Base-by-base conservation (phyloP, 2,329 filamentous ascomycete genomes). In the Reticulascus tulasneorum region DNA sequence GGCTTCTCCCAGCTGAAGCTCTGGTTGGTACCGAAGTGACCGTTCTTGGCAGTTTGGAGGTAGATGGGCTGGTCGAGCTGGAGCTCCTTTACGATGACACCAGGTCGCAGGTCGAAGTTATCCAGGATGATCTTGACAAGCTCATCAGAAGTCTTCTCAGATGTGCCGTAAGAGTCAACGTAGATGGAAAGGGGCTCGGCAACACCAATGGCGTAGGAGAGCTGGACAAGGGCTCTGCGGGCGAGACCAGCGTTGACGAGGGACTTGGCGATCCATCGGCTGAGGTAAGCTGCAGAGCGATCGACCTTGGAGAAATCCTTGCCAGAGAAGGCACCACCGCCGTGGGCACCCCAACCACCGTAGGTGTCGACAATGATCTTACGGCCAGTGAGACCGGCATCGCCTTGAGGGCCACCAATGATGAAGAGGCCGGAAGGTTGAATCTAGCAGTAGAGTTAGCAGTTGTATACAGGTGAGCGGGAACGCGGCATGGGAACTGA, bases 231-330 rank as follows among this genome's bases (percentile, higher is more conserved):
- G 46, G 81, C 86, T 66, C 93, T 90, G 60, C 93, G 90, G 57
- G 86, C 86, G 46, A 98, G 84, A 56, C 85, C 84, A 55, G 91
- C 86, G 57, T 82, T 71, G 54, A 98, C 87, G 49, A 98, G 80
- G 26, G 93, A 98, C 81, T 98, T 98, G 73, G 93, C 93, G 66
- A 98, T 90, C 93, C 93, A 98, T 65, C 93, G 89, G 53, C 79
- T 90, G 54, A 97, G 82, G 75, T 98, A 98, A 60, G 93, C 93
- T 51, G 93, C 93, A 35, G 93, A 97, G 57, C 93, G 87, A 66
- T 98, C 93, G 70, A 98, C 93, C 82, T 98, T 98, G 79, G 89
- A 96, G 82, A 96, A 98, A 69, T 98, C 93, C 84, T 98, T 98
- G 60, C 93, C 93, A 58, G 93, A 97, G 86, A 98, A 98, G 67